These are phyloP conservation scores for Trichosanthes cucumerina DNA, from an alignment of 306 rosid species.

Conservation along the genomic window DNA sequence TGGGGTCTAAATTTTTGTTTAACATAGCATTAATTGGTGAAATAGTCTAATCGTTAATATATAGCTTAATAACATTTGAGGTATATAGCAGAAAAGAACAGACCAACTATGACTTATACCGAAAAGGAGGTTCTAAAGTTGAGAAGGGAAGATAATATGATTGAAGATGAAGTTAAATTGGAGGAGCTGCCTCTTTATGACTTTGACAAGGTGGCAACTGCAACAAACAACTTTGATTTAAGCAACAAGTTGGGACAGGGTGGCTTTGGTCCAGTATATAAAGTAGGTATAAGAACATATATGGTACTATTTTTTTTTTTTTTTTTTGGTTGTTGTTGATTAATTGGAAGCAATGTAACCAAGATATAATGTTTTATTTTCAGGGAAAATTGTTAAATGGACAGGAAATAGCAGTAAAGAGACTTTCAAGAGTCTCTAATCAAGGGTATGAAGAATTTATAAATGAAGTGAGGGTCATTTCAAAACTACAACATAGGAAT, in stretches of 20 bases:
- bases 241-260: conserved; percentile 21
- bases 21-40: neutral
- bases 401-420: conserved; percentile 35
- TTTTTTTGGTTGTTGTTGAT: no score
- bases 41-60: neutral
- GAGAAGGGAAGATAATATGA: neutral
- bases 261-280: conserved; percentile 2
- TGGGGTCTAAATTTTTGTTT: no score
- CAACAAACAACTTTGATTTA: conserved; percentile 29
- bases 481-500: conserved; percentile 16
- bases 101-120: neutral
- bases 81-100: neutral
- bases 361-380: neutral
- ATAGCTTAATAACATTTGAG: neutral
- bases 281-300: neutral
- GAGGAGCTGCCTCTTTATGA: conserved; percentile 30
- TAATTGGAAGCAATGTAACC: neutral
- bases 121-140: neutral
- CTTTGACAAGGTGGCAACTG: conserved; percentile 25
- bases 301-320: neutral
- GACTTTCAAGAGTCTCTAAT: conserved; percentile 30
- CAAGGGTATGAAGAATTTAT: conserved; percentile 11
- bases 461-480: neutral
- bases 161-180: conserved; percentile 15
- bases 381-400: conserved; percentile 30